Percentiles rank a stretch among this genome's conserved stretches.
phyloP scores from a whole-genome alignment of 1,284 basidiomycete genomes.

The Hemileia vastatrix region DNA sequence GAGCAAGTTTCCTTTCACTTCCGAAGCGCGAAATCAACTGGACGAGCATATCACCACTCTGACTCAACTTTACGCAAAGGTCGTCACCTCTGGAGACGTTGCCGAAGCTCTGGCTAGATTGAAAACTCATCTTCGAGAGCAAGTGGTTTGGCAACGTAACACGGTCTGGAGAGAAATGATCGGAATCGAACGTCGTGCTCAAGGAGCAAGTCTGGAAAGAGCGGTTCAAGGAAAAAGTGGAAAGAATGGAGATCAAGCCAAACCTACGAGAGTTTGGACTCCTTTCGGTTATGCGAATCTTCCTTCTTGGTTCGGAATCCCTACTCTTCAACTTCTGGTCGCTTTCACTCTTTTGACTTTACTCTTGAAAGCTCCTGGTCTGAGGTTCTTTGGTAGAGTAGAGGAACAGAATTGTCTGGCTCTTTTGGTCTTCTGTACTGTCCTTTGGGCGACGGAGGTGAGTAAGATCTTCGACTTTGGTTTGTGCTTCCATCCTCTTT shows the following conservation, averaged over 20 bases:
- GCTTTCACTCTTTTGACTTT: slow-evolving; percentile 49
- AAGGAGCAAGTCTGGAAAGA: slow-evolving; percentile 39
- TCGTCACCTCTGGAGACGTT: slow-evolving; percentile 68
- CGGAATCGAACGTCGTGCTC: slow-evolving; percentile 58
- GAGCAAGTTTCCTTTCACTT: slow-evolving; percentile 44
- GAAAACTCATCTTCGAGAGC: slow-evolving; percentile 74
- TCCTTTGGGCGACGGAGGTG: slow-evolving; percentile 91
- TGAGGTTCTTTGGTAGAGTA: slow-evolving; percentile 54
- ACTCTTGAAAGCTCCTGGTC: slow-evolving; percentile 52
- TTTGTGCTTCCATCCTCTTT: too few relatives aligned
- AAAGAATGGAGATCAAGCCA: slow-evolving; percentile 27
- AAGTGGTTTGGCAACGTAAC: slow-evolving; percentile 83
- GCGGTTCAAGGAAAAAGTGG: slow-evolving; percentile 31
- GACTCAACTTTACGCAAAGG: slow-evolving; percentile 70
- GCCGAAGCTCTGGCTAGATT: slow-evolving; percentile 68
- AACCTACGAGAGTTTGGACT: slow-evolving; percentile 32
- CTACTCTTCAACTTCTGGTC: slow-evolving; percentile 37
- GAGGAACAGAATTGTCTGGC: slow-evolving; percentile 89
- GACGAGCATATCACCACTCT: slow-evolving; percentile 57
- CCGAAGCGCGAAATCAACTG: slow-evolving; percentile 47
- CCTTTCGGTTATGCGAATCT: slow-evolving; percentile 31
- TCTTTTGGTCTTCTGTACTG: slow-evolving; percentile 78
- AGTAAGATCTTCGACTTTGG: too few relatives aligned
- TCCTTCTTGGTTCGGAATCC: slow-evolving; percentile 36
- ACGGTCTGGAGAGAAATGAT: slow-evolving; percentile 99